Evolutionary conservation across 257 asterid species (phyloP).

Genomic region (Primulina huaijiensis): DNA sequence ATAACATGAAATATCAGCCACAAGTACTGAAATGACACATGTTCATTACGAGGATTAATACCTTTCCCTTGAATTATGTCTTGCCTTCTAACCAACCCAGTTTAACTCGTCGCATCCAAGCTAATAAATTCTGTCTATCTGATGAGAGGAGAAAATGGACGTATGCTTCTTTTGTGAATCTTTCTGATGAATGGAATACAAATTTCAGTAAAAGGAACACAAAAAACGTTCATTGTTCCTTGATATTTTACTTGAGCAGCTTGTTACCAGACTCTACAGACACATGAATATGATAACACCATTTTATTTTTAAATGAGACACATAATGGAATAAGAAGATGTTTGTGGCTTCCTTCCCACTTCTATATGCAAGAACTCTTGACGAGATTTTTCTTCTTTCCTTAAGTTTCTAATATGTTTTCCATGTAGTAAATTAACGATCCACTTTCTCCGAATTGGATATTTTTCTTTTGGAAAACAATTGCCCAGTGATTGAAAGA

Average conservation of each 20-base stretch:
- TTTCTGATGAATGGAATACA: background rate
- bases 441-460: background rate
- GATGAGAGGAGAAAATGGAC: background rate
- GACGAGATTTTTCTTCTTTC: background rate
- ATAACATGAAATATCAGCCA: too few relatives aligned
- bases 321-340: too few relatives aligned
- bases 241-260: too few relatives aligned
- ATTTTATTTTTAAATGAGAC: too few relatives aligned
- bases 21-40: background rate
- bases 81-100: background rate
- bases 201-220: background rate
- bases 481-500: conserved; percentile 16
- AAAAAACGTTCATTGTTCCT: too few relatives aligned
- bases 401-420: conserved; percentile 12
- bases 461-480: conserved; percentile 9
- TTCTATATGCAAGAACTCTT: too few relatives aligned
- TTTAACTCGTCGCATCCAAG: background rate
- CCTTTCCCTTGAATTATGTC: background rate
- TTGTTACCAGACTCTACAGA: too few relatives aligned
- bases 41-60: background rate
- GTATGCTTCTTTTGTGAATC: background rate
- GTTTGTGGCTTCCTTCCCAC: background rate
- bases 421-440: background rate
- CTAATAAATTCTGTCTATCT: background rate
- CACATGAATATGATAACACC: too few relatives aligned